Evolutionary conservation across 148 eudicot genomes (phyloP).

Genomic region (Polygonum maritimum): DNA sequence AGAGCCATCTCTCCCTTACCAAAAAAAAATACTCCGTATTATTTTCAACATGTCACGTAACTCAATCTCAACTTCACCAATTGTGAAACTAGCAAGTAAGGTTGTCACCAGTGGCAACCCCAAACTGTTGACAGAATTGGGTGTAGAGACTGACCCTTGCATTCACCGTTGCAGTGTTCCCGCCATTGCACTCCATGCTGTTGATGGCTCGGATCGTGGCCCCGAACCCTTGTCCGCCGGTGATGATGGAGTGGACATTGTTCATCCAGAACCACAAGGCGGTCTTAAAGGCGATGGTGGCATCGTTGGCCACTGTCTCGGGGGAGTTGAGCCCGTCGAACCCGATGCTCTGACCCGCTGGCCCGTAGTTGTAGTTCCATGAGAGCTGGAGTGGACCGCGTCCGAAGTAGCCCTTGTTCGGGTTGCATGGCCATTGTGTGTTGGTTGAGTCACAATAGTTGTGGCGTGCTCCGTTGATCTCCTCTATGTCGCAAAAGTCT

Average conservation of each 20-base stretch:
- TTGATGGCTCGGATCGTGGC: slow-evolving; percentile 32
- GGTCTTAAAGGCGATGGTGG: slow-evolving; percentile 22
- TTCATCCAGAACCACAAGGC: slow-evolving; percentile 45
- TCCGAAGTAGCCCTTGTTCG: slow-evolving; percentile 24
- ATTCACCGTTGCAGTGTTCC: slow-evolving; percentile 16
- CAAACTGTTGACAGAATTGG: slow-evolving; percentile 28
- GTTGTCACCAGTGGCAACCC: slow-evolving; percentile 32
- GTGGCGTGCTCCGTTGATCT: slow-evolving; percentile 28
- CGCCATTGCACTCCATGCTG: slow-evolving; percentile 15
- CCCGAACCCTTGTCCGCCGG: slow-evolving; percentile 26
- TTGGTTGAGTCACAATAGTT: slow-evolving; percentile 34
- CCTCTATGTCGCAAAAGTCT: slow-evolving; percentile 50
- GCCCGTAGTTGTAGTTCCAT: slow-evolving; percentile 43
- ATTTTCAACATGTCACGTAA: too few species aligned
- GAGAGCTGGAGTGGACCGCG: slow-evolving; percentile 31
- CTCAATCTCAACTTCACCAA: too few species aligned
- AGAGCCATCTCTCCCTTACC: too few species aligned
- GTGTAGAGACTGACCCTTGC: slow-evolving; percentile 21
- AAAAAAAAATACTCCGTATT: too few species aligned
- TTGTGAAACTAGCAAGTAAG: slow-evolving; percentile 20
- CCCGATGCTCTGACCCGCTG: slow-evolving; percentile 30
- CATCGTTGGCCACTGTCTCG: slow-evolving; percentile 23
- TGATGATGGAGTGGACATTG: slow-evolving; percentile 24
- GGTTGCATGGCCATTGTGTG: slow-evolving; percentile 28
- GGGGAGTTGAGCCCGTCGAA: slow-evolving; percentile 33